Conservation (phyloP, 73 alveolate genomes). For the Paramecium tetraurelia region DNA sequence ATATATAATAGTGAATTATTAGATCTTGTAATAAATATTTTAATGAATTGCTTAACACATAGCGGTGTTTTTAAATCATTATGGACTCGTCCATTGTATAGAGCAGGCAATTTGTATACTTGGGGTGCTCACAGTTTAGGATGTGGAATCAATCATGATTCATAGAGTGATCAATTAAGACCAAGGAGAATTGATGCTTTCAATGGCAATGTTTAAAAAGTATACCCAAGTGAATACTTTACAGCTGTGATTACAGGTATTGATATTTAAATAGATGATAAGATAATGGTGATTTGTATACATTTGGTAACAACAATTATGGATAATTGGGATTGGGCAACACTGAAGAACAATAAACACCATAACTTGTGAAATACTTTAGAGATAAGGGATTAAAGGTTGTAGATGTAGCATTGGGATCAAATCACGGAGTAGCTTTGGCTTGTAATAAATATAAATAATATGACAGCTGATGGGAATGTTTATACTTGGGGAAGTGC, state of each 20-base stretch:
- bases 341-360: neutral
- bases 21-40: neutral
- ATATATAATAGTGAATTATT: neutral
- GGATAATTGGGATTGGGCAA: conserved; percentile 42
- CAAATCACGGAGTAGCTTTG: neutral
- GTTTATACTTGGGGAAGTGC: conserved; percentile 42
- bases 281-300: conserved; percentile 38
- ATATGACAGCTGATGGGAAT: conserved; percentile 42
- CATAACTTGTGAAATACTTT: conserved; percentile 20
- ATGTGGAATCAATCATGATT: conserved; percentile 13
- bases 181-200: conserved; percentile 36
- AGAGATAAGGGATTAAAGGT: conserved; percentile 22
- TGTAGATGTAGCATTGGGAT: conserved; percentile 6
- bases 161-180: neutral
- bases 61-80: neutral
- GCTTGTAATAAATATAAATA: neutral
- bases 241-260: conserved; percentile 48
- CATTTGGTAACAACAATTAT: neutral
- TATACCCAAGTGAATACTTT: neutral
- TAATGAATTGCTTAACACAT: neutral
- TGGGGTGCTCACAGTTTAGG: conserved; percentile 50
- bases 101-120: conserved; percentile 22
- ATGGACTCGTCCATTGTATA: conserved; percentile 15
- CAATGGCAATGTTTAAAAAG: conserved; percentile 7
- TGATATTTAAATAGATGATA: neutral